Evolutionary conservation across 2,329 filamentous ascomycete genomes (phyloP).

Genomic region (Cladosporium colombiae): DNA sequence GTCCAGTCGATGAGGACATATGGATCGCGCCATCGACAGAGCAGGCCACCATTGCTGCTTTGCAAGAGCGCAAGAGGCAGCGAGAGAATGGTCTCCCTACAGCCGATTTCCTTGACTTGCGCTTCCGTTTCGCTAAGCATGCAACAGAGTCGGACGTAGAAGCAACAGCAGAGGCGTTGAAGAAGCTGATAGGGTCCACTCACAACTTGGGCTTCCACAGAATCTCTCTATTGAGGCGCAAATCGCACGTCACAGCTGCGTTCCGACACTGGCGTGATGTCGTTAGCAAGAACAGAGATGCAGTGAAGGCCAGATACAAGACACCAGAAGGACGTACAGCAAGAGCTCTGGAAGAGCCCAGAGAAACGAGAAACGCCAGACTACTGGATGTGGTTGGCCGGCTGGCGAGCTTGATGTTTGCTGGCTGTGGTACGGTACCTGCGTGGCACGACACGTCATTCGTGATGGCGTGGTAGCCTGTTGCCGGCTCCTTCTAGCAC

Average conservation of each 20-base stretch:
- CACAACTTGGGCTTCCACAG: not conserved
- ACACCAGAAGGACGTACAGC: not conserved
- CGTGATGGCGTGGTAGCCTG: not conserved
- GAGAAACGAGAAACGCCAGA: not conserved
- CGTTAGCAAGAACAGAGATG: not conserved
- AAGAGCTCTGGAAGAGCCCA: not conserved
- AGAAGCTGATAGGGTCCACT: not conserved
- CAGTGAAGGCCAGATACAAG: not conserved
- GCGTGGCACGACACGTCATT: slow-evolving; percentile 1
- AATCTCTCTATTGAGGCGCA: not conserved
- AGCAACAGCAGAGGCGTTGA: not conserved
- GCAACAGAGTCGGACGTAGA: not conserved
- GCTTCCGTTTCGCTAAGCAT: not conserved
- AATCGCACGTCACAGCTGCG: not conserved
- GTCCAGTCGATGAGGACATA: not conserved
- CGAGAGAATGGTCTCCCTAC: not conserved
- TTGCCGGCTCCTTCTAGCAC: not conserved
- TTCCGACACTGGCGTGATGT: not conserved
- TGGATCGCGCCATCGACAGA: not conserved
- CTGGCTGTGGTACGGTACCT: not conserved
- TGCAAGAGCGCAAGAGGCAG: not conserved
- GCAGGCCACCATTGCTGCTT: not conserved
- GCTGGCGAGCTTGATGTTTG: not conserved
- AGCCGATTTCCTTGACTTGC: slow-evolving; percentile 1
- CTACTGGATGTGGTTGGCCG: not conserved